Evolutionary conservation across 495 filamentous ascomycete species (phyloP).

Genomic region (Parathielavia appendiculata): DNA sequence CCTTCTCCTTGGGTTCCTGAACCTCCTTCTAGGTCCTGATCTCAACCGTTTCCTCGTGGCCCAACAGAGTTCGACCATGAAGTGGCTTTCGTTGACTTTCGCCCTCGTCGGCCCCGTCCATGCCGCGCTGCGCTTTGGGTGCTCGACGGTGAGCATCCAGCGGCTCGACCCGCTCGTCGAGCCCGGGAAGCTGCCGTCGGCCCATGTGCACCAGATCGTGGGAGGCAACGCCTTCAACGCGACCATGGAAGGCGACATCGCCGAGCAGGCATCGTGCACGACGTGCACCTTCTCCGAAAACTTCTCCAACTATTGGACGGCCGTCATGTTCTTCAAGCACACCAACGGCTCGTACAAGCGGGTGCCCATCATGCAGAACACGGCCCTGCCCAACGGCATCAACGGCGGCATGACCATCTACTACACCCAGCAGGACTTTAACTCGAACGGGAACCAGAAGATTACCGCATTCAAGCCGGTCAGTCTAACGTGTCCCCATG

Average conservation of each 20-base stretch:
- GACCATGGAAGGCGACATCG: conserved; percentile 44
- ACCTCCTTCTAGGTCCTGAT: background rate
- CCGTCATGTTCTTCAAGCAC: conserved; percentile 48
- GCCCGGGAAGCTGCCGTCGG: conserved; percentile 35
- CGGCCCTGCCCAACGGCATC: conserved; percentile 41
- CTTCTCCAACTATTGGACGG: conserved; percentile 49
- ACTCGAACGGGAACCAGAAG: conserved; percentile 38
- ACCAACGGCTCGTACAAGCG: conserved; percentile 47
- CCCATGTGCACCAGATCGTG: conserved; percentile 48
- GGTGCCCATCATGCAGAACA: conserved; percentile 40
- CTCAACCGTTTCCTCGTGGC: background rate
- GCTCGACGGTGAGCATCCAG: conserved; percentile 43
- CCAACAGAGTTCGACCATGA: conserved; percentile 30
- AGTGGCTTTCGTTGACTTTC: conserved; percentile 39
- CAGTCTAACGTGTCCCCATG: conserved; percentile 8
- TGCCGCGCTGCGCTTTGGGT: conserved; percentile 45
- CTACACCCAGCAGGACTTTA: conserved; percentile 45
- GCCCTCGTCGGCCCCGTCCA: conserved; percentile 37
- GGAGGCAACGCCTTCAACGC: conserved; percentile 49
- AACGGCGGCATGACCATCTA: conserved; percentile 48
- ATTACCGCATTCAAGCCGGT: conserved; percentile 47
- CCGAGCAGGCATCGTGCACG: conserved; percentile 39
- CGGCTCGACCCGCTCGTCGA: conserved; percentile 45
- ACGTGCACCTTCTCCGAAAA: conserved; percentile 44
- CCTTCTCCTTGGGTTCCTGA: background rate